These are phyloP conservation scores for Phialophora expanda DNA, from an alignment of 2,329 filamentous ascomycete species.

Conservation along the genomic window DNA sequence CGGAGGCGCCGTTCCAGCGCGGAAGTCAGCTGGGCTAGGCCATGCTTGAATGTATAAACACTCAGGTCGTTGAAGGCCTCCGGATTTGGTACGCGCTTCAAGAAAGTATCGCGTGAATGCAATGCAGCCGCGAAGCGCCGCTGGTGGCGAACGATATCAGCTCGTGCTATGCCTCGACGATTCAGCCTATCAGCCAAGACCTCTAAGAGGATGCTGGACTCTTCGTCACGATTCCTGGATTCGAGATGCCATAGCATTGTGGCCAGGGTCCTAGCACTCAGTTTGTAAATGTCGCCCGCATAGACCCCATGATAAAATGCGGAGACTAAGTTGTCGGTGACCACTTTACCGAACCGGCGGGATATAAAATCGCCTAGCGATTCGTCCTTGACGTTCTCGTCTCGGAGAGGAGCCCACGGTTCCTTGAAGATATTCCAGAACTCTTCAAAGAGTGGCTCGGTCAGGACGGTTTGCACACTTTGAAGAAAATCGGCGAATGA, in stretches of 20 bases:
- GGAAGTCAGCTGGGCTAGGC: slow-evolving; percentile 67
- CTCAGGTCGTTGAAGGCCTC: slow-evolving; percentile 40
- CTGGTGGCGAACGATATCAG: neutral
- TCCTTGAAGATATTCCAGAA: slow-evolving; percentile 45
- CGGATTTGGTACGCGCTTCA: neutral
- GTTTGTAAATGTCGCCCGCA: slow-evolving; percentile 80
- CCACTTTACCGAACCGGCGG: slow-evolving; percentile 58
- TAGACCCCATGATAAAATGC: slow-evolving; percentile 85
- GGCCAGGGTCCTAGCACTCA: slow-evolving; percentile 73
- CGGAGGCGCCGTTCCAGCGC: slow-evolving; percentile 60
- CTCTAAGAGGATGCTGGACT: slow-evolving; percentile 18
- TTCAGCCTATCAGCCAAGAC: slow-evolving; percentile 15
- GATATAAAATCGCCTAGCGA: slow-evolving; percentile 72
- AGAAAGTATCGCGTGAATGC: neutral
- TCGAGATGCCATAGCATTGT: slow-evolving; percentile 59
- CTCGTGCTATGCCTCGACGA: neutral
- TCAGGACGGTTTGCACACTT: slow-evolving; percentile 47
- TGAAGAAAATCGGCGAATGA: slow-evolving; percentile 42
- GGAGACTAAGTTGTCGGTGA: slow-evolving; percentile 76
- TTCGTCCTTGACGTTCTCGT: slow-evolving; percentile 62
- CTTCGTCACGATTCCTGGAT: slow-evolving; percentile 27
- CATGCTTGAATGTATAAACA: slow-evolving; percentile 55
- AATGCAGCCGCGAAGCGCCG: neutral
- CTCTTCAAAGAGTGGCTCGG: slow-evolving; percentile 63
- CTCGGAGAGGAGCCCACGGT: slow-evolving; percentile 36